A percentile compares a stretch with the other conserved stretches of the same genome.
These are phyloP conservation scores for Lentinula aciculospora DNA, from an alignment of 768 basidiomycete species.

Conservation along the genomic window DNA sequence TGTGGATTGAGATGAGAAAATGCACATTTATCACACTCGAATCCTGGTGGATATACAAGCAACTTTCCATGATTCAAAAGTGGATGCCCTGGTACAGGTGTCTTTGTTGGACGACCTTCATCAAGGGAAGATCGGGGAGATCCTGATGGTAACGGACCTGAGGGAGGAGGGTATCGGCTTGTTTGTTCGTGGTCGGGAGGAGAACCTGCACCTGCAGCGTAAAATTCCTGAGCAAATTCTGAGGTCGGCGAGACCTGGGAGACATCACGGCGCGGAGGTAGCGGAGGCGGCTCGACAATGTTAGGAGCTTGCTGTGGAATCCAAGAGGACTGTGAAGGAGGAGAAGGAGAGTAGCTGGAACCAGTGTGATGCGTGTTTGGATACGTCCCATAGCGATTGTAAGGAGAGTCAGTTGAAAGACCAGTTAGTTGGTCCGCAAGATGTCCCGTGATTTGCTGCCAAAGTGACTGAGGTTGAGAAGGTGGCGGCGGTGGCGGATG, in stretches of 20 bases:
- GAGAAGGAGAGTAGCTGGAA: conserved; percentile 14
- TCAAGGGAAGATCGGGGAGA: conserved; percentile 20
- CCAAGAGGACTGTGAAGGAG: conserved; percentile 9
- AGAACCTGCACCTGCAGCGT: conserved; percentile 36
- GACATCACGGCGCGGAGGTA: conserved; percentile 15
- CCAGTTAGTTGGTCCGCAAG: conserved; percentile 11
- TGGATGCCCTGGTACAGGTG: conserved; percentile 62
- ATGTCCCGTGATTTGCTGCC: conserved; percentile 12
- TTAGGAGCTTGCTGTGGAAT: background rate
- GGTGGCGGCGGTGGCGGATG: conserved; percentile 8
- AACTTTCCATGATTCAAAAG: conserved; percentile 55
- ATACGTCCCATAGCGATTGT: background rate
- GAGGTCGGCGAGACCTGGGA: conserved; percentile 23
- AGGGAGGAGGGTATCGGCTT: conserved; percentile 24
- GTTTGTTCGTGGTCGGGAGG: conserved; percentile 4
- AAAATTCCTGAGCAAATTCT: conserved; percentile 62
- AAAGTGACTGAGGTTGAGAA: conserved; percentile 9
- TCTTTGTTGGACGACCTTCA: conserved; percentile 59
- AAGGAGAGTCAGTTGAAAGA: conserved; percentile 12
- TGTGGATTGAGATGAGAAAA: background rate
- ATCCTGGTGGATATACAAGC: conserved; percentile 64
- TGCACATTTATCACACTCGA: conserved; percentile 65
- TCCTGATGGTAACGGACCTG: conserved; percentile 19
- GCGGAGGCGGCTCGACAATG: conserved; percentile 1
- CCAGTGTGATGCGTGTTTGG: conserved; percentile 13